These are phyloP conservation scores for Acer saccharum DNA, from an alignment of 345 rosid genomes.

Conservation along the genomic window DNA sequence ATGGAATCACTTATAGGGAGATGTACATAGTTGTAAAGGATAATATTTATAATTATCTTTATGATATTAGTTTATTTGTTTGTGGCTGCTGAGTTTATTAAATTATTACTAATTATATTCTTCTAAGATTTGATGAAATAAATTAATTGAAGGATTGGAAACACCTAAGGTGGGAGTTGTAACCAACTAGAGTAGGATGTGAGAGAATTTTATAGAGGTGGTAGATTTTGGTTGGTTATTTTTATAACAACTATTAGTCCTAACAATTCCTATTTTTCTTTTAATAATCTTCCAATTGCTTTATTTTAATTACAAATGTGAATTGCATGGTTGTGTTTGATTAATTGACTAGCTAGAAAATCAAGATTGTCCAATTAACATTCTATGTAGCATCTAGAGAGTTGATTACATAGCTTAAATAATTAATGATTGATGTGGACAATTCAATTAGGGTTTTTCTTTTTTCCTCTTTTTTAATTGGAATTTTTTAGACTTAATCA, in stretches of 20 bases:
- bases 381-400: background rate
- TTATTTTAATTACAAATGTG: conserved; percentile 17
- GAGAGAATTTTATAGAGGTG: conserved; percentile 14
- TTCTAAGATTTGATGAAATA: conserved; percentile 5
- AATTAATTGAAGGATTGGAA: conserved; percentile 5
- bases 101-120: conserved; percentile 18
- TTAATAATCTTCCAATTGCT: background rate
- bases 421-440: background rate
- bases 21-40: background rate
- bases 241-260: conserved; percentile 23
- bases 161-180: conserved; percentile 31
- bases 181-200: conserved; percentile 32
- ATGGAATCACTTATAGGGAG: background rate
- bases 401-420: background rate
- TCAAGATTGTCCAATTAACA: background rate
- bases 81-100: background rate
- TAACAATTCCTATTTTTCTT: conserved; percentile 10
- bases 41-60: conserved; percentile 4
- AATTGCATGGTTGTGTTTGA: conserved; percentile 11
- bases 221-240: conserved; percentile 42
- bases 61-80: background rate
- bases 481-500: background rate
- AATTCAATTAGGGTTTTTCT: background rate
- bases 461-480: no score
- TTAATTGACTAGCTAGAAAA: background rate